Conservation (phyloP, 2,329 filamentous ascomycete species). For the Fusarium sp. region DNA sequence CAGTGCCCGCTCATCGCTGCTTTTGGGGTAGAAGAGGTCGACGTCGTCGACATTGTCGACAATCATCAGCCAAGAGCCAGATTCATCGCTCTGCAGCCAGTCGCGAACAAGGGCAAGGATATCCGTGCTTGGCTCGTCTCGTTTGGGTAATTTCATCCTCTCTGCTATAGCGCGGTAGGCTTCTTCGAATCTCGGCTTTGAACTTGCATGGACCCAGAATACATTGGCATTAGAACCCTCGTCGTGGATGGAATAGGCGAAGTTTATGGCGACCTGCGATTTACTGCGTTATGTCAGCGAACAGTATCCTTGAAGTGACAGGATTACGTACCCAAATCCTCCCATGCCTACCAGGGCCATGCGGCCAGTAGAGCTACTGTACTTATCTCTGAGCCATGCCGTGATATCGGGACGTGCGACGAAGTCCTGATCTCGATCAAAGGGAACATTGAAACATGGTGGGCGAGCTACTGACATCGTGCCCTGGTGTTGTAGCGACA, state of each 20-base stretch:
- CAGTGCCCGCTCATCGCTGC: background rate
- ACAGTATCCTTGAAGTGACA: accelerated
- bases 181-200: conserved; percentile 46
- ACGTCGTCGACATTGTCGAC: conserved; percentile 34
- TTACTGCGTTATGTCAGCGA: conserved; percentile 16
- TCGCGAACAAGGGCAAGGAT: conserved; percentile 44
- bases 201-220: conserved; percentile 51
- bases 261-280: conserved; percentile 47
- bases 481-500: background rate
- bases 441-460: conserved; percentile 32
- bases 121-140: conserved; percentile 43
- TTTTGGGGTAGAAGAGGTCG: background rate
- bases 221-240: conserved; percentile 42
- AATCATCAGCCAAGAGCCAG: conserved; percentile 35
- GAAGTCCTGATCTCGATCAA: conserved; percentile 44
- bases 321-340: conserved; percentile 38
- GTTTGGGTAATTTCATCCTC: conserved; percentile 41
- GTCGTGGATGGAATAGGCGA: conserved; percentile 42
- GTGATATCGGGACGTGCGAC: conserved; percentile 42
- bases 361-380: conserved; percentile 18
- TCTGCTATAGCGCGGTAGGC: conserved; percentile 47
- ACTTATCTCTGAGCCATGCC: conserved; percentile 31
- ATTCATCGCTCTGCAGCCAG: conserved; percentile 39
- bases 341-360: conserved; percentile 48
- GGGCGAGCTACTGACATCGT: accelerated